These are phyloP conservation scores for Amniculicola lignicola DNA, from an alignment of 495 filamentous ascomycete species.

Conservation along the genomic window DNA sequence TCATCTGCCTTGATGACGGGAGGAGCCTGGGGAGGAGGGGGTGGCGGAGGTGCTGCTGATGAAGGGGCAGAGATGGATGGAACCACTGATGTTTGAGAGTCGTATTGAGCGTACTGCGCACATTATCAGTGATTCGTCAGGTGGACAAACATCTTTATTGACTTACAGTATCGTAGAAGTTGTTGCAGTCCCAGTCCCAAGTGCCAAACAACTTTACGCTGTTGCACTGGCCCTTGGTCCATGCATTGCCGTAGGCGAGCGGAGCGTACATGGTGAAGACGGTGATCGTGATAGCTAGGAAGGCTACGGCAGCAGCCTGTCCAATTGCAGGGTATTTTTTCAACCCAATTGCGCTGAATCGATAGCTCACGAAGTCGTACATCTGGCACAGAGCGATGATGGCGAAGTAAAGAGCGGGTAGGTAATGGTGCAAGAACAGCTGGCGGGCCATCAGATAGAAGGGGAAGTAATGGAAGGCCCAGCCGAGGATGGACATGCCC, in stretches of 20 bases:
- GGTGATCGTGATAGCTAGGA: conserved; percentile 67
- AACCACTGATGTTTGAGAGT: conserved; percentile 1
- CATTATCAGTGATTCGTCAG: neutral
- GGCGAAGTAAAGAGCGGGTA: conserved; percentile 93
- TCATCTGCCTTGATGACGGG: conserved; percentile 9
- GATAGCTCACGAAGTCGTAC: conserved; percentile 75
- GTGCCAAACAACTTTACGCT: conserved; percentile 79
- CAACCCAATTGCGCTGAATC: conserved; percentile 65
- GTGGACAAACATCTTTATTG: neutral
- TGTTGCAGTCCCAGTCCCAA: conserved; percentile 98
- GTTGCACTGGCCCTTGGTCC: conserved; percentile 84
- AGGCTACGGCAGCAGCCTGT: conserved; percentile 61
- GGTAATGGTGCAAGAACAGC: conserved; percentile 95
- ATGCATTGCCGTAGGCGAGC: conserved; percentile 86
- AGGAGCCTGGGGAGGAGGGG: conserved; percentile 17
- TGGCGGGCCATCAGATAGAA: conserved; percentile 98
- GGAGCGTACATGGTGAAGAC: conserved; percentile 85
- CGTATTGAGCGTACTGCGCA: conserved; percentile 35
- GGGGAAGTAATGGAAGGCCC: conserved; percentile 95
- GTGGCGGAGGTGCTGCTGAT: conserved; percentile 17
- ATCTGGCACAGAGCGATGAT: conserved; percentile 84
- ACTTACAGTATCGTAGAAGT: conserved; percentile 82
- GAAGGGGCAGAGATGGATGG: conserved; percentile 9
- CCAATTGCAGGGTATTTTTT: conserved; percentile 70
- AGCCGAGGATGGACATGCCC: conserved; percentile 83